Percentiles rank a stretch among this genome's conserved stretches.
These are phyloP conservation scores for Pugionium dolabratum DNA, from an alignment of 345 rosid genomes.

Conservation along the genomic window DNA sequence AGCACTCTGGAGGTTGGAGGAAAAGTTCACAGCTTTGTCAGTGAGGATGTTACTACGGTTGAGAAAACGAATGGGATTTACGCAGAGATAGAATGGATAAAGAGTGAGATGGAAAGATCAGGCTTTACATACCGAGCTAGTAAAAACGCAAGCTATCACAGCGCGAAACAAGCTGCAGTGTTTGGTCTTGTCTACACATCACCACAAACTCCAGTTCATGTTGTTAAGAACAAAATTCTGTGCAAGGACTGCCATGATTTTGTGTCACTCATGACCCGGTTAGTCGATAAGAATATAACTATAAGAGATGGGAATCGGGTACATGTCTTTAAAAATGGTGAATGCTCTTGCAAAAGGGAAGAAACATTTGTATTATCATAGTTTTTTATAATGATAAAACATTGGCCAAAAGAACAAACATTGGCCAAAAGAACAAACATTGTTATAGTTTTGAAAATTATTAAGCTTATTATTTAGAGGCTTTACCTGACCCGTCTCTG, in stretches of 20 bases:
- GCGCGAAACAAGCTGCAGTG: slow-evolving; percentile 42
- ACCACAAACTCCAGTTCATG: slow-evolving; percentile 27
- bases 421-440: not conserved
- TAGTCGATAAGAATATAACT: slow-evolving; percentile 40
- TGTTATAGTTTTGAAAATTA: slow-evolving; percentile 28
- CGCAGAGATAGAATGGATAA: slow-evolving; percentile 33
- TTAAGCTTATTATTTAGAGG: slow-evolving; percentile 26
- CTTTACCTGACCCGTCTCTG: not conserved
- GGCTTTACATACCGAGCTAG: slow-evolving; percentile 33
- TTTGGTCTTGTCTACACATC: slow-evolving; percentile 37
- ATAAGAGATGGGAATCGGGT: slow-evolving; percentile 43
- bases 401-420: slow-evolving; percentile 23
- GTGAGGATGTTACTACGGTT: slow-evolving; percentile 34
- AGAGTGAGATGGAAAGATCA: slow-evolving; percentile 18
- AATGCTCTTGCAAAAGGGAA: slow-evolving; percentile 39
- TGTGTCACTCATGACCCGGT: slow-evolving; percentile 29
- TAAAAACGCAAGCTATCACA: slow-evolving; percentile 37
- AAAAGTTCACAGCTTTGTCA: slow-evolving; percentile 38
- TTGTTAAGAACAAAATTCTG: slow-evolving; percentile 38
- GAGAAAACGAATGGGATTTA: slow-evolving; percentile 33
- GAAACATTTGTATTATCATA: slow-evolving; percentile 31
- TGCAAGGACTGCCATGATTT: slow-evolving; percentile 47
- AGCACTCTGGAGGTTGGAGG: slow-evolving; percentile 39
- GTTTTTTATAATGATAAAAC: slow-evolving; percentile 16
- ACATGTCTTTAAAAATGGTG: slow-evolving; percentile 40